These are phyloP conservation scores for Athelia psychrophila DNA, from an alignment of 1,284 basidiomycete genomes.

Conservation along the genomic window DNA sequence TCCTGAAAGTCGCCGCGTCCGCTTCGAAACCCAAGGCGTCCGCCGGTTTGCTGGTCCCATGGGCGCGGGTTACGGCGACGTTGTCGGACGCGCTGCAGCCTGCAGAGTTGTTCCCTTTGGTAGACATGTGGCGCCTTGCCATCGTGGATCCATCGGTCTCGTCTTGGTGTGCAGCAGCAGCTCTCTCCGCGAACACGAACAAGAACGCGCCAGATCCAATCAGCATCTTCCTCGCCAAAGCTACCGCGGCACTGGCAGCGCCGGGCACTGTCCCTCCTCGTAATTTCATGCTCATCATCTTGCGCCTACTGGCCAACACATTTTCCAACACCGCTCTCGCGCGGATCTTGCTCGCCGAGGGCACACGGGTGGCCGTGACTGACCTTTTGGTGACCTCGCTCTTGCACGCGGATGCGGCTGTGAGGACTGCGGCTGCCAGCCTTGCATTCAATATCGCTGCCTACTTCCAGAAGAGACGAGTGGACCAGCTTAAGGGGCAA, in stretches of 20 bases:
- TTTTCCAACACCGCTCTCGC: slow-evolving; percentile 57
- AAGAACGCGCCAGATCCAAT: slow-evolving; percentile 35
- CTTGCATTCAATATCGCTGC: slow-evolving; percentile 76
- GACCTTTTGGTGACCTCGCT: slow-evolving; percentile 63
- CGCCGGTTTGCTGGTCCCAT: slow-evolving; percentile 35
- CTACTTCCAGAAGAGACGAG: slow-evolving; percentile 56
- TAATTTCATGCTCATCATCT: slow-evolving; percentile 64
- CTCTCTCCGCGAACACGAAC: slow-evolving; percentile 18
- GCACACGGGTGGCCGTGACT: slow-evolving; percentile 36
- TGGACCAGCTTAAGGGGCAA: slow-evolving; percentile 37
- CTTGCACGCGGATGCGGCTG: slow-evolving; percentile 62
- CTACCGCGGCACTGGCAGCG: slow-evolving; percentile 27
- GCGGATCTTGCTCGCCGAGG: slow-evolving; percentile 43
- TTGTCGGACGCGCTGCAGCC: slow-evolving; percentile 49
- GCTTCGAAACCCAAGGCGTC: slow-evolving; percentile 15
- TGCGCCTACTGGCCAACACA: slow-evolving; percentile 75
- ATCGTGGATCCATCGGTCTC: slow-evolving; percentile 62
- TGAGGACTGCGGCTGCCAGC: slow-evolving; percentile 80
- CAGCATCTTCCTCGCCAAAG: slow-evolving; percentile 42
- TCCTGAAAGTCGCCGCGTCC: neutral
- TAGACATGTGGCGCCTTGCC: slow-evolving; percentile 83
- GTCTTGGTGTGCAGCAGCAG: slow-evolving; percentile 45
- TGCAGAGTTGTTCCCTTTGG: slow-evolving; percentile 73
- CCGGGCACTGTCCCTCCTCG: slow-evolving; percentile 26
- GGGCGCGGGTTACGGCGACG: slow-evolving; percentile 44